Evolutionary conservation across 495 filamentous ascomycete species (phyloP).

Genomic region (Xylaria scruposa): DNA sequence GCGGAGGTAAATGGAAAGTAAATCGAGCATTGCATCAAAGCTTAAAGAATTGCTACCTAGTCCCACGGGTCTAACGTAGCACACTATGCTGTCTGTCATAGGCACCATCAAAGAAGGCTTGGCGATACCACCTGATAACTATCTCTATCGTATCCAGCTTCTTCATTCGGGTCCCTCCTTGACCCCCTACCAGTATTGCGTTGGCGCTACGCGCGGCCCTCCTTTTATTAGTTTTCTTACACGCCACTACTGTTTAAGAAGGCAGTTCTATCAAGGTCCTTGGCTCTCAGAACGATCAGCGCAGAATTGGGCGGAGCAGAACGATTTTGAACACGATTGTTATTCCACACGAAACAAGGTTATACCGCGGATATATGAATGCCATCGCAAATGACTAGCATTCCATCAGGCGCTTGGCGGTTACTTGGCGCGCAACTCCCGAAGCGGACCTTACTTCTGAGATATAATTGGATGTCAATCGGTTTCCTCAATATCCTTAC

Average conservation of each 20-base stretch:
- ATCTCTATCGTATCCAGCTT: constrained; percentile 9
- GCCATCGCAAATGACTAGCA: background rate
- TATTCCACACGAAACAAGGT: background rate
- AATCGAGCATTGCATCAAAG: background rate
- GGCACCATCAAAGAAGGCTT: constrained; percentile 23
- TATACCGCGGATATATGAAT: background rate
- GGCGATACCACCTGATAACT: constrained; percentile 22
- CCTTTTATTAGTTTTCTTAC: constrained; percentile 5
- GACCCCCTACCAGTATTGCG: background rate
- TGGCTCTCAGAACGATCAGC: constrained; percentile 8
- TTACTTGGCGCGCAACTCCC: constrained; percentile 19
- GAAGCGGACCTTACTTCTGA: background rate
- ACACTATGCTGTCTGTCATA: background rate
- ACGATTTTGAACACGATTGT: background rate
- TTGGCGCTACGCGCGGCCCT: constrained; percentile 1
- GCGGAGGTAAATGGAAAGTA: background rate
- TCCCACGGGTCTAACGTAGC: constrained; percentile 1
- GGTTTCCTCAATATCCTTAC: background rate
- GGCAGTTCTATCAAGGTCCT: constrained; percentile 3
- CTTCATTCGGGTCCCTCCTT: constrained; percentile 12
- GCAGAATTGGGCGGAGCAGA: background rate
- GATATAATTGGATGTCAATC: constrained; percentile 6
- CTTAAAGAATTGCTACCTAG: background rate
- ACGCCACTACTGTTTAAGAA: constrained; percentile 21
- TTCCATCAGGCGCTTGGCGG: constrained; percentile 8